These are phyloP conservation scores for Brassica rapa DNA, from an alignment of 345 rosid species.

Conservation along the genomic window DNA sequence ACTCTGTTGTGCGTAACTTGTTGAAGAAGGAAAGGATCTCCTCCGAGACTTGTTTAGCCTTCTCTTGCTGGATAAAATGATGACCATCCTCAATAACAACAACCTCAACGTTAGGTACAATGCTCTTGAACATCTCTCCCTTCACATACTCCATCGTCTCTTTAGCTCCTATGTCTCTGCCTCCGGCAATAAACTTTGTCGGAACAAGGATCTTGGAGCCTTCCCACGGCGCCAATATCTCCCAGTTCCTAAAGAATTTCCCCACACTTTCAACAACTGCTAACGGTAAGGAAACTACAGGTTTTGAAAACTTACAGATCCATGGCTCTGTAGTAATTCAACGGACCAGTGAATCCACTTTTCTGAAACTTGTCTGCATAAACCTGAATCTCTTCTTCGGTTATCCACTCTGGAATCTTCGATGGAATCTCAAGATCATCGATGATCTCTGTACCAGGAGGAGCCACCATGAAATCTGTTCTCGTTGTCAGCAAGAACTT, in stretches of 20 bases:
- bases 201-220: constrained; percentile 56
- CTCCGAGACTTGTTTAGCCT: constrained; percentile 51
- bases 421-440: constrained; percentile 58
- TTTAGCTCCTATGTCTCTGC: constrained; percentile 50
- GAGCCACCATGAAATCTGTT: constrained; percentile 58
- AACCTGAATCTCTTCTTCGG: constrained; percentile 59
- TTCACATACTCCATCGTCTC: constrained; percentile 42
- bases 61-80: constrained; percentile 67
- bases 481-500: constrained; percentile 59
- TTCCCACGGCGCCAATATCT: constrained; percentile 59
- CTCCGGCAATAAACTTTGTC: constrained; percentile 53
- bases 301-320: constrained; percentile 45
- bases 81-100: constrained; percentile 61
- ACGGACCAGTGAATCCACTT: constrained; percentile 61
- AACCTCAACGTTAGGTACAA: constrained; percentile 60
- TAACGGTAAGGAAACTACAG: not conserved
- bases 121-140: constrained; percentile 54
- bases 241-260: constrained; percentile 58
- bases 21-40: constrained; percentile 57
- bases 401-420: constrained; percentile 58
- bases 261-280: not conserved
- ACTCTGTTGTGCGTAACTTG: constrained; percentile 32
- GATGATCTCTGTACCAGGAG: constrained; percentile 61
- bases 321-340: constrained; percentile 69
- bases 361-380: constrained; percentile 65